Evolutionary conservation across 306 rosid genomes (phyloP).

Genomic region (Pyrus pyrifolia): DNA sequence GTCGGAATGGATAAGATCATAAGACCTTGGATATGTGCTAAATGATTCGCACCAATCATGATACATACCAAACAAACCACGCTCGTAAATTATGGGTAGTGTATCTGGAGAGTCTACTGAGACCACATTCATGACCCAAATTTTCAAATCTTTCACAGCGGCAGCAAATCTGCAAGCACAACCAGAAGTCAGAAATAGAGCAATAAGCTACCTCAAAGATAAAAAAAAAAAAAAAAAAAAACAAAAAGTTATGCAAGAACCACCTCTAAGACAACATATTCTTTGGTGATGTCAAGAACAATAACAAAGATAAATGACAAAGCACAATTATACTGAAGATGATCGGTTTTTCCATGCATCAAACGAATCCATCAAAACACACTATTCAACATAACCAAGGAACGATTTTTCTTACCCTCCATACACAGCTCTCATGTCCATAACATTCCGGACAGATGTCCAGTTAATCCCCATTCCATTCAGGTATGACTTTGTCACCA

Average conservation of each 20-base stretch:
- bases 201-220: conserved; percentile 5
- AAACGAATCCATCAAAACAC: neutral
- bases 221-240: neutral
- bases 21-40: conserved; percentile 87
- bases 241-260: neutral
- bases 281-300: neutral
- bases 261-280: neutral
- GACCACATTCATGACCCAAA: conserved; percentile 98
- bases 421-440: conserved; percentile 93
- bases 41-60: conserved; percentile 99
- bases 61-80: conserved; percentile 91
- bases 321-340: neutral
- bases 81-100: conserved; percentile 80
- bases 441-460: conserved; percentile 83
- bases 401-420: conserved; percentile 73
- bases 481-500: conserved; percentile 67
- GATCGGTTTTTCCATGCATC: neutral
- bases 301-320: neutral
- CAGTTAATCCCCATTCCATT: conserved; percentile 77
- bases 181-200: conserved; percentile 6
- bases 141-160: conserved; percentile 67
- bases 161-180: conserved; percentile 79
- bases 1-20: conserved; percentile 94
- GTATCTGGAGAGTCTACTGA: conserved; percentile 78
- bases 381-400: neutral